Base-by-base conservation (phyloP, 352 stramenopile species). In the Phytophthora crassamura region DNA sequence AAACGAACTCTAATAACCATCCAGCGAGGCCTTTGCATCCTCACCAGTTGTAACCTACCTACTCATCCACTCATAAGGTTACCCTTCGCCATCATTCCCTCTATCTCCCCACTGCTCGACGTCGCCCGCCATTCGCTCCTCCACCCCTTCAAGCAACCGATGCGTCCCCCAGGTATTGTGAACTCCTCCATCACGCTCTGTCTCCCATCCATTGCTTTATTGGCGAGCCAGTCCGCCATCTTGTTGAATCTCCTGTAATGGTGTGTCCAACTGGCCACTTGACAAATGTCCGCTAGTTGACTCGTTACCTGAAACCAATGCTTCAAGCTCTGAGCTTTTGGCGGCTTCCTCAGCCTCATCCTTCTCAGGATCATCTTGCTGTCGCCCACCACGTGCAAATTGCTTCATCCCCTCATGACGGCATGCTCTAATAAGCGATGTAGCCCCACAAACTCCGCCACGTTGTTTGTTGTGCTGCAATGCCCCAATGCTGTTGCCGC, bases 1-100 rank as follows among this genome's bases (percentile, higher is more conserved):
- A 28, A 40, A n/a, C n/a, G 45, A 53, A 53, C 45, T 32, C 45
- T 53, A 41, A 53, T 53, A 39, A 53, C 45, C 45, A 53, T 53
- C 30, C 45, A n/a, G 15, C 38, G 7, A 43, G 38, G 33, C n/a
- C n/a, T n/a, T n/a, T n/a, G n/a, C n/a, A n/a, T n/a, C n/a, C n/a
- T n/a, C n/a, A n/a, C n/a, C n/a, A n/a, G n/a, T n/a, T n/a, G n/a
- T n/a, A n/a, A n/a, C n/a, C n/a, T n/a, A n/a, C n/a, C n/a, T n/a
- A n/a, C n/a, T n/a, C n/a, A n/a, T n/a, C n/a, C n/a, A n/a, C n/a
- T n/a, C n/a, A n/a, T n/a, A n/a, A n/a, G n/a, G n/a, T n/a, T n/a
- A n/a, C n/a, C n/a, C n/a, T n/a, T n/a, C n/a, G n/a, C n/a, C n/a
- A n/a, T n/a, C n/a, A n/a, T n/a, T n/a, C n/a, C n/a, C n/a, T n/a